Percentiles rank a stretch among this genome's conserved stretches.
Conservation (phyloP, 192 early-diverging fungal genomes). For the Mortierella claussenii region DNA sequence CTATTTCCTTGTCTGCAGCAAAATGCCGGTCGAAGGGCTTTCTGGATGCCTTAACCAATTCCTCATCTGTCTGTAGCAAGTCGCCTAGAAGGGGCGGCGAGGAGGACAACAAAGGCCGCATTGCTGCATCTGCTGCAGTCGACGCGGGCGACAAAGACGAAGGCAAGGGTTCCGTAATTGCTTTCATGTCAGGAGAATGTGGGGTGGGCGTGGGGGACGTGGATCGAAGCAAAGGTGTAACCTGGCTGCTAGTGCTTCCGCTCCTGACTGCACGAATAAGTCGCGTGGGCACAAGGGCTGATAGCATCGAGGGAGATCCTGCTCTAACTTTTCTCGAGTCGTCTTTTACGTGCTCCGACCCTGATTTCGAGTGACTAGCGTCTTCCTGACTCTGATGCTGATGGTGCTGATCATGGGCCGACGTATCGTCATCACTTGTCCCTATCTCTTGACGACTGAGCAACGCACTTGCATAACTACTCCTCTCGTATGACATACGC, state of each 20-base stretch:
- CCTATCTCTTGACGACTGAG: conserved; percentile 12
- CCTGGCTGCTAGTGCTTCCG: conserved; percentile 23
- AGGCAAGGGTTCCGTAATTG: not conserved
- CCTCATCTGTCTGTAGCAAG: conserved; percentile 14
- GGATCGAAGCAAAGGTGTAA: not conserved
- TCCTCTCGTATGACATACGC: conserved; percentile 14
- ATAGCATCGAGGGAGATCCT: conserved; percentile 44
- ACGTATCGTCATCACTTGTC: conserved; percentile 39
- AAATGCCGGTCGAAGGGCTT: conserved; percentile 10
- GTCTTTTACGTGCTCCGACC: conserved; percentile 12
- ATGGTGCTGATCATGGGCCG: conserved; percentile 3
- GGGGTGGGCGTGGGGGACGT: not conserved
- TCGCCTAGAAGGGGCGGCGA: conserved; percentile 12
- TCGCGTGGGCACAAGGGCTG: conserved; percentile 37
- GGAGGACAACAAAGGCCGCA: conserved; percentile 18
- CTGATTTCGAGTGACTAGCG: not conserved
- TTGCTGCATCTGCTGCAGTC: conserved; percentile 4
- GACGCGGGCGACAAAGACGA: not conserved
- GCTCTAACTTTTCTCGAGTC: conserved; percentile 13
- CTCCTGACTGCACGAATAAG: conserved; percentile 44
- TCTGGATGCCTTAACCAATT: conserved; percentile 5
- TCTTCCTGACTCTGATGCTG: conserved; percentile 1
- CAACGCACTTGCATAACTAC: conserved; percentile 5
- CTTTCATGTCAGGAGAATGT: conserved; percentile 29
- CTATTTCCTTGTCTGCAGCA: too few relatives aligned